Evolutionary conservation across 139 green algal genomes (phyloP).

Genomic region (Deuterostichococcus epilithicus): DNA sequence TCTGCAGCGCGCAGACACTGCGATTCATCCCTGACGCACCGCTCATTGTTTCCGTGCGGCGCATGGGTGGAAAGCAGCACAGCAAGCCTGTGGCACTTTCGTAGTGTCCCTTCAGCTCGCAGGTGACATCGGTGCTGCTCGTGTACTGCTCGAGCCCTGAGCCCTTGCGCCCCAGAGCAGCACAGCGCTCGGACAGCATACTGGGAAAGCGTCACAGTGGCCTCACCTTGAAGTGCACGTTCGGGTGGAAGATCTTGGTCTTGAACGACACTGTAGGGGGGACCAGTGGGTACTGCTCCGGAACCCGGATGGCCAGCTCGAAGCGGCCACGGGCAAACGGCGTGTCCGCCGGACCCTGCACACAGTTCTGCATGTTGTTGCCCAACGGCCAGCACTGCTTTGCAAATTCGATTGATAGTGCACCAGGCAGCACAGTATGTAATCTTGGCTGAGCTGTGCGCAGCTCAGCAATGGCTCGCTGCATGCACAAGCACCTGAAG

Average conservation of each 20-base stretch:
- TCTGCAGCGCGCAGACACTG: conserved; percentile 53
- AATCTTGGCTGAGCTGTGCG: neutral
- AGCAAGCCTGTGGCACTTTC: too few species aligned
- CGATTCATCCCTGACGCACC: too few species aligned
- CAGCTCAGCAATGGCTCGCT: neutral
- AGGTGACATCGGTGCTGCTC: too few species aligned
- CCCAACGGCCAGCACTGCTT: neutral
- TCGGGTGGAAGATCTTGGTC: conserved; percentile 95
- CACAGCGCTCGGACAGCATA: too few species aligned
- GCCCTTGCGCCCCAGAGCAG: too few species aligned
- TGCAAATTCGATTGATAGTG: neutral
- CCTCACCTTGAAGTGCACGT: conserved; percentile 87
- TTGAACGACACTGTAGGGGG: conserved; percentile 55
- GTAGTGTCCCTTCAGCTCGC: too few species aligned
- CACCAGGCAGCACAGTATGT: neutral
- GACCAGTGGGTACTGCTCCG: conserved; percentile 86
- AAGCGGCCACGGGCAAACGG: conserved; percentile 84
- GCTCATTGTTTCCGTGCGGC: too few species aligned
- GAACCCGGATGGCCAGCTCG: conserved; percentile 76
- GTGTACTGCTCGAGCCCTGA: neutral
- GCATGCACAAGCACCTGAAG: conserved; percentile 37
- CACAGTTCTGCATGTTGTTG: neutral
- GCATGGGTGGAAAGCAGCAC: too few species aligned
- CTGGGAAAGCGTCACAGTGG: neutral
- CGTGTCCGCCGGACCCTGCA: conserved; percentile 79